Evolutionary conservation across 805 yeast genomes (phyloP).

Genomic region (Blastobotrys robertii): DNA sequence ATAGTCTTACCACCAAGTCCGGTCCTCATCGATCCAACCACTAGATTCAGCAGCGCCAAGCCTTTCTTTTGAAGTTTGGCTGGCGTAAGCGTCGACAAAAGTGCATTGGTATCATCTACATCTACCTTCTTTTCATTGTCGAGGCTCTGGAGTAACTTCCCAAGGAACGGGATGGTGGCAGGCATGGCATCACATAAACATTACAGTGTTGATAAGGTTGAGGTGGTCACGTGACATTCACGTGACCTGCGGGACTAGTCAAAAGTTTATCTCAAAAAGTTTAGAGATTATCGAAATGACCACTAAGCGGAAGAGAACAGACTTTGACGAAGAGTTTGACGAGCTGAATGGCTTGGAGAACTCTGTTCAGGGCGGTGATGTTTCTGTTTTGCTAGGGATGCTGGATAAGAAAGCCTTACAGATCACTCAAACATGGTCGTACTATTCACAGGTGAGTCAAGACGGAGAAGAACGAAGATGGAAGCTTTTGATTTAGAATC

Average conservation of each 20-base stretch:
- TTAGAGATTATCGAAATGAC: neutral
- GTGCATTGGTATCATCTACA: constrained; percentile 34
- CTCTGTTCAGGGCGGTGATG: too few relatives aligned
- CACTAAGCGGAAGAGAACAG: constrained; percentile 11
- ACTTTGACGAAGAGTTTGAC: constrained; percentile 9
- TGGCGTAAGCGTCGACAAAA: constrained; percentile 44
- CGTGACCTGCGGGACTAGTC: too few relatives aligned
- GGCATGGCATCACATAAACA: too few relatives aligned
- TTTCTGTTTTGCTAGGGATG: too few relatives aligned
- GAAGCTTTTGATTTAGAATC: constrained; percentile 1
- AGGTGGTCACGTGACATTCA: too few relatives aligned
- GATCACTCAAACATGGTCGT: constrained; percentile 39
- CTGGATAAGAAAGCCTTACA: constrained; percentile 15
- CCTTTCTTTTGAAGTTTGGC: constrained; percentile 63
- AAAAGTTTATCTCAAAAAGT: neutral
- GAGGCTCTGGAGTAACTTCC: constrained; percentile 33
- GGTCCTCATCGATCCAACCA: constrained; percentile 50
- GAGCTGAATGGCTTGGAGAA: constrained; percentile 12
- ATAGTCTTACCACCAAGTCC: constrained; percentile 72
- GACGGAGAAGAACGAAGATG: too few relatives aligned
- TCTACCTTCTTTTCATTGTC: constrained; percentile 45
- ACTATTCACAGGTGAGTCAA: constrained; percentile 28
- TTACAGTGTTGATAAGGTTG: too few relatives aligned
- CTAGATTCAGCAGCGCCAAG: constrained; percentile 61
- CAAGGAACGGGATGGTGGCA: constrained; percentile 17